Evolutionary conservation across 176 grass and related monocot genomes (phyloP).

Genomic region (Aegilops tauschii): DNA sequence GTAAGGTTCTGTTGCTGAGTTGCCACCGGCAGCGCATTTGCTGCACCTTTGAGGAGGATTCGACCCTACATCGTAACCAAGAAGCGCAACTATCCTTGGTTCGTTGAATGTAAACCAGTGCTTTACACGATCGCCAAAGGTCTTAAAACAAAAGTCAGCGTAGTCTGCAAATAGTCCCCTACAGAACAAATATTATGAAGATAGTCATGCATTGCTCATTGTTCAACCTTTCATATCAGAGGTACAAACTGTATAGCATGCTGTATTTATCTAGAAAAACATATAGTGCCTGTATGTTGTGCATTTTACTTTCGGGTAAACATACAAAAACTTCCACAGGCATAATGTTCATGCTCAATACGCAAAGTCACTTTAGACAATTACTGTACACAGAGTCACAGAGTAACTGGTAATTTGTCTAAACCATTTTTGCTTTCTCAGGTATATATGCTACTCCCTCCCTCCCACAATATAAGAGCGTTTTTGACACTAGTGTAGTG

Average conservation of each 20-base stretch:
- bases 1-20: constrained; percentile 70
- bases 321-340: not conserved
- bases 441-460: not conserved
- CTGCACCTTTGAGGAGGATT: constrained; percentile 61
- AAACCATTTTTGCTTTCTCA: not conserved
- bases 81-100: constrained; percentile 48
- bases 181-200: constrained; percentile 24
- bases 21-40: constrained; percentile 45
- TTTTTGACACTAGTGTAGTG: too few species aligned
- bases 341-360: not conserved
- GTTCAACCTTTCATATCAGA: not conserved
- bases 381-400: not conserved
- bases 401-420: not conserved
- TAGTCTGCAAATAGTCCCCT: constrained; percentile 64
- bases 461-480: too few species aligned
- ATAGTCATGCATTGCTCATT: not conserved
- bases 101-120: constrained; percentile 89
- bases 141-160: constrained; percentile 71
- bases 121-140: constrained; percentile 72
- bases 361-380: not conserved
- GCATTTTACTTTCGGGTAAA: not conserved
- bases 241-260: not conserved
- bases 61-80: constrained; percentile 50
- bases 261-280: constrained; percentile 20
- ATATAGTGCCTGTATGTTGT: not conserved